Base-by-base conservation (phyloP, 768 basidiomycete species). In the Amanita pseudoporphyria region DNA sequence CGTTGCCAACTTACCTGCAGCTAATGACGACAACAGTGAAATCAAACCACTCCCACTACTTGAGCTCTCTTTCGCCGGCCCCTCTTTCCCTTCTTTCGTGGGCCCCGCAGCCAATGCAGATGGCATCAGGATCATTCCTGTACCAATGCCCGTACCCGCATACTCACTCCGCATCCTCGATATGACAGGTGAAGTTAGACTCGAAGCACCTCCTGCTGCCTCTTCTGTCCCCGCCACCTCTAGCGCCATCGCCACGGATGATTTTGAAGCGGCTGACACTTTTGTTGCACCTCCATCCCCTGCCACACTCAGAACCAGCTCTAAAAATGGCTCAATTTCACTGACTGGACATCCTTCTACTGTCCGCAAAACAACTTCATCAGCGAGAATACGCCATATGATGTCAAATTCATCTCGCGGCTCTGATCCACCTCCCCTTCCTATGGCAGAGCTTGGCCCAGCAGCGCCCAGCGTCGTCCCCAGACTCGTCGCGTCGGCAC, bases 341-440 rank as follows among this genome's bases (percentile, higher is more conserved):
- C 19, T 46, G 13, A 35, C 32, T 5, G 21, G 41, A 21, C 62
- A 59, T 18, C 52, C 60, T 57, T 79, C 80, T 9, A 71, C 70
- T 30, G 66, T 69, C 44, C 77, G 70, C 39, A 78, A 60, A 4
- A 86, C 83, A 18, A 81, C 69, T 62, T 86, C 85, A 52, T 87
- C 81, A 3, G 78, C 84, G 3, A 87, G 63, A 40, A 87, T 73
- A 37, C 71, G 72, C 78, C 82, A 85, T 51, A 74, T 58, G 13
- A 59, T 61, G 39, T 72, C 70, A 24, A 66, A 69, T 42, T 67
- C 63, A 41, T 71, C 71, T 21, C 60, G 62, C 31, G 63, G 61
- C 9, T 57, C 64, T 12, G 57, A 62, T n/a, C 22, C 49, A 30
- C 26, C 40, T 60, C 63, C 21, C 58, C 62, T 13, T 58, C 61